Base-by-base conservation (phyloP, 768 basidiomycete genomes). In the Mycena maculata region DNA sequence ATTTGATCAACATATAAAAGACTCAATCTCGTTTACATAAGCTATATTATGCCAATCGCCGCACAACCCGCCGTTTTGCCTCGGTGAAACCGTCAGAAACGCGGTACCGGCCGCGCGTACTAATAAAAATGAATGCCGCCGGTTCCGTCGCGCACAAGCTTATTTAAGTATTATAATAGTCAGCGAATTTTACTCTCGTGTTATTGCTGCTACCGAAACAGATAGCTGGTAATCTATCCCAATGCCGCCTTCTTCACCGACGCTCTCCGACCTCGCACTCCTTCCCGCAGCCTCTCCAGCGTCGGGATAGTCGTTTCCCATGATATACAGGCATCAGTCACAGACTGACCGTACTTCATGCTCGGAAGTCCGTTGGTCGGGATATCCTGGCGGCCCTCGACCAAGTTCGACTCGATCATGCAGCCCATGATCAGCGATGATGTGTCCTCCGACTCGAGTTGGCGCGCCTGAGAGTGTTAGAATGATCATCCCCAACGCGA, bases 361-460 rank as follows among this genome's bases (percentile, higher is more conserved):
- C 87, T 90, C 9, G 85, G 79, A 1, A 90, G 90, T 4, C 95
- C 95, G 13, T 85, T 83, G 1, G 86, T 74, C 4, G 94, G 90
- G 65, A 96, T 91, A 72, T 94, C 90, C 78, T 96, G 94, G 55
- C 94, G 88, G 28, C 95, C 94, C 76, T 93, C 94, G 10, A 90
- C 84, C 54, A 98, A 84, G 76, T 97, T 96, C 47, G 92, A 94
- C 80, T 98, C 97, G 61, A 99, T 85, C 96, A 98, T 99, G 60
- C 96, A 93, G 49, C 95, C 95, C 87, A 94, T 91, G 72, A 97
- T 95, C 67, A 86, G 82, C 7, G 82, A 73, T 0, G 89, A 85
- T 1, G 93, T 96, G 63, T 93, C 91, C 33, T 85, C 85, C 1
- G 85, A 86, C 72, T 91, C 88, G 15, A 95, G 79, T 80, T 95